Evolutionary conservation across 2,329 filamentous ascomycete species (phyloP).

Genomic region (Cladophialophora psammophila): DNA sequence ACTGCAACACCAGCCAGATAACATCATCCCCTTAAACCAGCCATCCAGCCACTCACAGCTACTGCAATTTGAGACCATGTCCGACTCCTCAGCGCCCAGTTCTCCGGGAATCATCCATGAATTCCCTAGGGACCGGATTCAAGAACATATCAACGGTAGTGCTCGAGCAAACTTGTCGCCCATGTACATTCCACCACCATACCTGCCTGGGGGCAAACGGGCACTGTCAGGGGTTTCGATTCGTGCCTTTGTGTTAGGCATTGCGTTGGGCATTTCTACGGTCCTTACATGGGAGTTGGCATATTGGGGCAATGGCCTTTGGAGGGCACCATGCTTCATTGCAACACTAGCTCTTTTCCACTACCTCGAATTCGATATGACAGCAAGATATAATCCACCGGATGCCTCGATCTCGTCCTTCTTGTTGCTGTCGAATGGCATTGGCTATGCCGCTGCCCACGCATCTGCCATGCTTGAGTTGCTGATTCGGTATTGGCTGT

Average conservation of each 20-base stretch:
- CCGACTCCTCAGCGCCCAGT: constrained; percentile 29
- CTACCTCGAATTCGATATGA: constrained; percentile 95
- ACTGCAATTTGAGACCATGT: constrained; percentile 21
- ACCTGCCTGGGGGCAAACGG: constrained; percentile 46
- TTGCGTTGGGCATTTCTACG: constrained; percentile 48
- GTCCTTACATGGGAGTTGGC: constrained; percentile 44
- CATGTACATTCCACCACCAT: constrained; percentile 34
- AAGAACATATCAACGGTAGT: constrained; percentile 27
- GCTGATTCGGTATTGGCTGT: constrained; percentile 46
- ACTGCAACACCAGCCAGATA: neutral
- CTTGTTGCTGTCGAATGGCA: constrained; percentile 83
- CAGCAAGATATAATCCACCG: constrained; percentile 80
- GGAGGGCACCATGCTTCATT: constrained; percentile 64
- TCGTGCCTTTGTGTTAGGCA: constrained; percentile 54
- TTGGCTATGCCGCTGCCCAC: constrained; percentile 84
- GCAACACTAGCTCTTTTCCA: constrained; percentile 79
- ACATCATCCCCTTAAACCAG: neutral
- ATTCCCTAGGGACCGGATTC: constrained; percentile 29
- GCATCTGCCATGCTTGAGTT: constrained; percentile 76
- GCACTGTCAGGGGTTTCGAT: constrained; percentile 55
- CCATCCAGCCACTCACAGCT: neutral
- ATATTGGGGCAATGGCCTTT: constrained; percentile 48
- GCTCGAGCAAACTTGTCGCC: constrained; percentile 11
- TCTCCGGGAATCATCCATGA: constrained; percentile 36
- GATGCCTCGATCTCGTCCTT: constrained; percentile 77